phyloP scores from a whole-genome alignment of 805 yeast species.

The Kluyveromyces aestuarii region DNA sequence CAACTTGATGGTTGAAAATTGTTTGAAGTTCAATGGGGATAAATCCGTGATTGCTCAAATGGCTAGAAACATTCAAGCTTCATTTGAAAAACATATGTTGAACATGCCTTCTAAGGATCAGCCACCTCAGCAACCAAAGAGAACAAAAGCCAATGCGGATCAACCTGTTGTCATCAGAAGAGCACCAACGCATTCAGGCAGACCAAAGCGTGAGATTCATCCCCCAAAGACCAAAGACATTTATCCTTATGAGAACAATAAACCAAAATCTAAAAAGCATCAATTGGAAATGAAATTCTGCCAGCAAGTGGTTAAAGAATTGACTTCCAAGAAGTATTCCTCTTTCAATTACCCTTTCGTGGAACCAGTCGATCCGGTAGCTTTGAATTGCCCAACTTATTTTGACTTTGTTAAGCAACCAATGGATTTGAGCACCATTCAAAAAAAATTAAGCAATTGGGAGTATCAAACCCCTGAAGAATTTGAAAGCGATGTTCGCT shows the following conservation, averaged over 20 bases:
- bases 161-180: constrained; percentile 47
- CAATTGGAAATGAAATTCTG: constrained; percentile 87
- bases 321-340: constrained; percentile 74
- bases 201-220: constrained; percentile 93
- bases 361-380: constrained; percentile 92
- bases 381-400: constrained; percentile 86
- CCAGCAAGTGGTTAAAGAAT: constrained; percentile 71
- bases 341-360: constrained; percentile 82
- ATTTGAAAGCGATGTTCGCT: constrained; percentile 71
- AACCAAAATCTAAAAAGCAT: constrained; percentile 82
- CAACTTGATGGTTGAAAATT: constrained; percentile 75
- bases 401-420: constrained; percentile 81
- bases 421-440: constrained; percentile 88
- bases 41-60: constrained; percentile 77
- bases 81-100: constrained; percentile 86
- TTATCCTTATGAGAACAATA: constrained; percentile 61
- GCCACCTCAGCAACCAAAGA: constrained; percentile 24
- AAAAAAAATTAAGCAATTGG: constrained; percentile 71
- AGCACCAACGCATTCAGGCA: constrained; percentile 65
- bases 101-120: constrained; percentile 71
- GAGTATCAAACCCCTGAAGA: constrained; percentile 84
- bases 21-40: constrained; percentile 78
- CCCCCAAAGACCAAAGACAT: constrained; percentile 94
- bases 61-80: constrained; percentile 85
- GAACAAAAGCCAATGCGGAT: constrained; percentile 24